phyloP scores from a whole-genome alignment of 257 asterid genomes.

The Paraleonurus japonicus region DNA sequence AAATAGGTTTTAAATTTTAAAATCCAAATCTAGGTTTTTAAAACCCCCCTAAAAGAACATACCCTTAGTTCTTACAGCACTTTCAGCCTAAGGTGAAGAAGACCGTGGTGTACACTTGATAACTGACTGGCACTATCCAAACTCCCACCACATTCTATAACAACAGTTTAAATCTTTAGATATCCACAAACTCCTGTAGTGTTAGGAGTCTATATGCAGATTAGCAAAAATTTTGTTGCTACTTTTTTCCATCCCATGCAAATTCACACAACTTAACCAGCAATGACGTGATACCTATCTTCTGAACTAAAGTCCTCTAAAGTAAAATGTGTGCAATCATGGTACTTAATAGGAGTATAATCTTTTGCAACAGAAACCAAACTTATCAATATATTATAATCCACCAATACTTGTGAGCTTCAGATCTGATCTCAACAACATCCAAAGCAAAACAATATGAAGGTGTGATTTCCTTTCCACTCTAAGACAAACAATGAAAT shows the following conservation, averaged over 20 bases:
- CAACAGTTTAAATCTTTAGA: neutral
- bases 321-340: neutral
- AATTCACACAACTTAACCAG: neutral
- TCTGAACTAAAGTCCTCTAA: constrained; percentile 3
- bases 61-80: too few relatives aligned
- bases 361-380: constrained; percentile 4
- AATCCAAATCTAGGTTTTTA: too few relatives aligned
- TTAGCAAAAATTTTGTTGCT: neutral
- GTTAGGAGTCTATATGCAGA: neutral
- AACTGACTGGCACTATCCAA: neutral
- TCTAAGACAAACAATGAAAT: constrained; percentile 19
- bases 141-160: neutral
- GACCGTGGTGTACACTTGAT: neutral
- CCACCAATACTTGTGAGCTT: constrained; percentile 1
- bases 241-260: neutral
- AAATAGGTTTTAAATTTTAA: too few relatives aligned
- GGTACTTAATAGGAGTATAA: constrained; percentile 21
- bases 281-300: neutral
- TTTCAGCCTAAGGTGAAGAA: too few relatives aligned
- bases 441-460: neutral
- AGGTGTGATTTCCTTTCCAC: constrained; percentile 18
- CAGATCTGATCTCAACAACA: constrained; percentile 10
- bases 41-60: too few relatives aligned
- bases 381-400: constrained; percentile 4
- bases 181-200: neutral